phyloP scores from a whole-genome alignment of 1,284 basidiomycete species.

The Cystobasidium sp. region DNA sequence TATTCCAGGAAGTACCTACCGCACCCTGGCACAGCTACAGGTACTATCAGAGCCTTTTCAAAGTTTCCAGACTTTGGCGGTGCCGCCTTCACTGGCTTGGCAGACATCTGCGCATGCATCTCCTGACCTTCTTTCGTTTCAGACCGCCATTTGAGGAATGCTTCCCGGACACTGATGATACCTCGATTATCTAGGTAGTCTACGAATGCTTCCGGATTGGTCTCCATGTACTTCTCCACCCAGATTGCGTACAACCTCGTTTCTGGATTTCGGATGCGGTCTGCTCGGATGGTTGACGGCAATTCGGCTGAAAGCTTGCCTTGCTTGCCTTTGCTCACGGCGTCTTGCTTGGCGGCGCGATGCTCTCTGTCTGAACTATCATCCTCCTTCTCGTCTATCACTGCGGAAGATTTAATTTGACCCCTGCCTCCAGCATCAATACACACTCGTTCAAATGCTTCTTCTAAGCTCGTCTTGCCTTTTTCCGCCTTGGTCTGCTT shows the following conservation, averaged over 20 bases:
- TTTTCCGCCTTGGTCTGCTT: not conserved
- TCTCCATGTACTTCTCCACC: constrained; percentile 72
- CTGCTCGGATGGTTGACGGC: constrained; percentile 36
- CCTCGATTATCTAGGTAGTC: constrained; percentile 73
- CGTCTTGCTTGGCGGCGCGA: constrained; percentile 9
- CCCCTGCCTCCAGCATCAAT: constrained; percentile 6
- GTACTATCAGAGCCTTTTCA: constrained; percentile 80
- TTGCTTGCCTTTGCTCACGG: not conserved
- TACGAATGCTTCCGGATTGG: constrained; percentile 68
- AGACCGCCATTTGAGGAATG: constrained; percentile 72
- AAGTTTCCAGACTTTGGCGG: constrained; percentile 47
- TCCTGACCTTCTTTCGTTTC: constrained; percentile 53
- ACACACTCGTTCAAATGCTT: constrained; percentile 3
- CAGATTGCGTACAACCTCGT: constrained; percentile 60
- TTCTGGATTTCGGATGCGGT: constrained; percentile 57
- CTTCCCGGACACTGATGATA: constrained; percentile 80
- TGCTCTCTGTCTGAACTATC: constrained; percentile 64
- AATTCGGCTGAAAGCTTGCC: constrained; percentile 11
- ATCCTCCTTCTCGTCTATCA: constrained; percentile 13
- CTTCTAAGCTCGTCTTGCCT: constrained; percentile 32
- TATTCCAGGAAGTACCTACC: constrained; percentile 71
- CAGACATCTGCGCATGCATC: constrained; percentile 50
- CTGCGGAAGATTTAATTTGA: not conserved
- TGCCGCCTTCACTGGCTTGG: constrained; percentile 41
- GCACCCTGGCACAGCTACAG: constrained; percentile 88